Conservation (phyloP, 768 basidiomycete species). For the Melanogaster broomeanus region DNA sequence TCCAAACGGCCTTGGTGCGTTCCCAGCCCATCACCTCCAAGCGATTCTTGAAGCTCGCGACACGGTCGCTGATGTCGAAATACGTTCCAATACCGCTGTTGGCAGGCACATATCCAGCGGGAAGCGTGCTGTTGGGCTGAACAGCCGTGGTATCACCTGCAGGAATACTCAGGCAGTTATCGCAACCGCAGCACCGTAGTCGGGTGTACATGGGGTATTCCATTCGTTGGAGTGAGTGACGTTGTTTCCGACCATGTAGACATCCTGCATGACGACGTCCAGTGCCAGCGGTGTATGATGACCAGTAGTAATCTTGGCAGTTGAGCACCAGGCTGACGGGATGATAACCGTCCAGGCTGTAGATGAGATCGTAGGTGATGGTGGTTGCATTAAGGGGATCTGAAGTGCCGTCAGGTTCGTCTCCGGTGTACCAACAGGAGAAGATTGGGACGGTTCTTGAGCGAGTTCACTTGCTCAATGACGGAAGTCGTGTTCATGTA, state of each 20-base stretch:
- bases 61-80: slow-evolving; percentile 65
- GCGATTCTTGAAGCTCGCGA: slow-evolving; percentile 65
- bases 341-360: slow-evolving; percentile 64
- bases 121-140: slow-evolving; percentile 25
- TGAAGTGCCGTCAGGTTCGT: slow-evolving; percentile 72
- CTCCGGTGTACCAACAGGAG: slow-evolving; percentile 74
- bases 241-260: slow-evolving; percentile 52
- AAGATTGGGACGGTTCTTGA: slow-evolving; percentile 69
- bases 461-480: slow-evolving; percentile 63
- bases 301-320: slow-evolving; percentile 67
- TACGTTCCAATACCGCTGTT: slow-evolving; percentile 41
- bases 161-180: slow-evolving; percentile 49
- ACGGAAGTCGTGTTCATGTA: slow-evolving; percentile 69
- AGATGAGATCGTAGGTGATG: slow-evolving; percentile 55
- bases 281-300: slow-evolving; percentile 59
- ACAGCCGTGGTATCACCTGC: slow-evolving; percentile 43
- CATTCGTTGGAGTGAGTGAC: slow-evolving; percentile 62
- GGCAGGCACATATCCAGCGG: slow-evolving; percentile 22
- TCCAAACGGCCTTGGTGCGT: slow-evolving; percentile 70
- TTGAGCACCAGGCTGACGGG: slow-evolving; percentile 67
- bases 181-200: slow-evolving; percentile 77
- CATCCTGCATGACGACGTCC: slow-evolving; percentile 73
- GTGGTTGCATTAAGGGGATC: slow-evolving; percentile 62
- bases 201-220: slow-evolving; percentile 60
- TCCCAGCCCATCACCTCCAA: slow-evolving; percentile 68